phyloP scores from a whole-genome alignment of 129 eudicot genomes.

The Ambrosia trifida region DNA sequence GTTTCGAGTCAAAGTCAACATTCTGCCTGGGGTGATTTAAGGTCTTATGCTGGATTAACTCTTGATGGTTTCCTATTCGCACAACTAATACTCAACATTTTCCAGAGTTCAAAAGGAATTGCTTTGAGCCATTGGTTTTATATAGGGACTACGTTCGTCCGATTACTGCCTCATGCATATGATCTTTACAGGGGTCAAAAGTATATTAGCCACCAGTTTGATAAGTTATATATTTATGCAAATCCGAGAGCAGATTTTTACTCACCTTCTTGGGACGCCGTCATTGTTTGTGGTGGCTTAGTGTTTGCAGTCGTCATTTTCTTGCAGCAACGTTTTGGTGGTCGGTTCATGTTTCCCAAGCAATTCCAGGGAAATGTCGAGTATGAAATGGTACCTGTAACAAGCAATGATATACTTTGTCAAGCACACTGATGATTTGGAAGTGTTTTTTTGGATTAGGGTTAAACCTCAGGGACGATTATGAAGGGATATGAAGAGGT shows the following conservation, averaged over 20 bases:
- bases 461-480: too few relatives aligned
- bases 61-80: constrained; percentile 77
- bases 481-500: too few relatives aligned
- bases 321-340: constrained; percentile 76
- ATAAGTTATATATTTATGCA: constrained; percentile 50
- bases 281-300: constrained; percentile 49
- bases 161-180: constrained; percentile 63
- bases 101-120: constrained; percentile 46
- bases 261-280: constrained; percentile 60
- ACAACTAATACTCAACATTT: constrained; percentile 60
- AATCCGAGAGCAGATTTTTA: constrained; percentile 50
- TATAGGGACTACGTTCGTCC: constrained; percentile 62
- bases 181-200: constrained; percentile 56
- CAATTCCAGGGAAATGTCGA: constrained; percentile 42
- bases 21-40: constrained; percentile 50
- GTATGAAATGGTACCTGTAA: constrained; percentile 55
- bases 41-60: constrained; percentile 65
- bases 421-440: too few relatives aligned
- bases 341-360: constrained; percentile 48
- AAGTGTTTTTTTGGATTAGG: too few relatives aligned
- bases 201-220: constrained; percentile 27
- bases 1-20: constrained; percentile 4
- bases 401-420: constrained; percentile 23
- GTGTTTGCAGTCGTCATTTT: constrained; percentile 44
- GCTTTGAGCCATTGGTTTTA: constrained; percentile 53